Conservation (phyloP, 83 land plant species). For the Picea engelmannii region DNA sequence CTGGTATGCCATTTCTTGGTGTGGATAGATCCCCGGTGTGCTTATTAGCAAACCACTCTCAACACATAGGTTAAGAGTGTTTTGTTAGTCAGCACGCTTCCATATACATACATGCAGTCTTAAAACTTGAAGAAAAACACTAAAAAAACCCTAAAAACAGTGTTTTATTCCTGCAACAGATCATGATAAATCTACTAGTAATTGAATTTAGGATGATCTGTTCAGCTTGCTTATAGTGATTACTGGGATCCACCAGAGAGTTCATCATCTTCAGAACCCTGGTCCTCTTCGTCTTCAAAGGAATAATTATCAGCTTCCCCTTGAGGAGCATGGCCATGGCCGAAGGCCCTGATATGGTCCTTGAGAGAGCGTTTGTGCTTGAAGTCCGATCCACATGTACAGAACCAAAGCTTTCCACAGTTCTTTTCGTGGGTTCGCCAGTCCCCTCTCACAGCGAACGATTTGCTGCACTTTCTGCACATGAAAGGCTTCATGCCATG, state of each 20-base stretch:
- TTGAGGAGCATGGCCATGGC: constrained; percentile 62
- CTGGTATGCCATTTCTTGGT: not conserved
- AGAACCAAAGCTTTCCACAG: constrained; percentile 88
- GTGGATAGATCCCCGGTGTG: not conserved
- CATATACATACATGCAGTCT: not conserved
- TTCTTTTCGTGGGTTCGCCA: constrained; percentile 92
- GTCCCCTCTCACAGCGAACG: constrained; percentile 78
- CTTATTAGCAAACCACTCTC: constrained; percentile 18
- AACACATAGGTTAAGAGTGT: constrained; percentile 6
- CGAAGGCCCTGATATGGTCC: constrained; percentile 82
- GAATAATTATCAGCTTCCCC: constrained; percentile 34
- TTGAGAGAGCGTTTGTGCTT: constrained; percentile 89
- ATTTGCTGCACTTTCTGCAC: constrained; percentile 72
- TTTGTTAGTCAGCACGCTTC: constrained; percentile 13
- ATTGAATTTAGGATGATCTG: constrained; percentile 7
- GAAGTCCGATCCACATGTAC: constrained; percentile 82
- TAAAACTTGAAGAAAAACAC: not conserved
- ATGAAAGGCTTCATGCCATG: constrained; percentile 83
- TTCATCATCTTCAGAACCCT: constrained; percentile 44
- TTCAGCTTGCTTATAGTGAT: not conserved
- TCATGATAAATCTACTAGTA: not conserved
- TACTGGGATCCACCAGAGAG: constrained; percentile 11
- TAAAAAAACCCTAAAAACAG: not conserved
- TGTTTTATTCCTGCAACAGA: not conserved
- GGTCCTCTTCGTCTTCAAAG: constrained; percentile 50